Conservation (phyloP, 768 basidiomycete species). For the Boletus sensibilis region DNA sequence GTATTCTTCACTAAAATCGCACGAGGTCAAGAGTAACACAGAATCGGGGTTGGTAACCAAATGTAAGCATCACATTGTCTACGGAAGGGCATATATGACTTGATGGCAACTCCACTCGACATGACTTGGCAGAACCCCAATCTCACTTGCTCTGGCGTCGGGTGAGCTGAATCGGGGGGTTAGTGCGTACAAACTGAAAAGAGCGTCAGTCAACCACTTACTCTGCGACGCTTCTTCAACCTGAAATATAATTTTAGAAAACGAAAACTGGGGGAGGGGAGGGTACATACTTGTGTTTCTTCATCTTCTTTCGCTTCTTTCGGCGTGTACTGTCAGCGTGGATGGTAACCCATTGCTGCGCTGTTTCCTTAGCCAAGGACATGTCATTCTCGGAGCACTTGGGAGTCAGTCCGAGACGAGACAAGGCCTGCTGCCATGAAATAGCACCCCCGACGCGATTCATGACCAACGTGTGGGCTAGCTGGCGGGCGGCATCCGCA, state of each 20-base stretch:
- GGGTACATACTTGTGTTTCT: slow-evolving; percentile 85
- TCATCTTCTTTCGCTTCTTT: slow-evolving; percentile 92
- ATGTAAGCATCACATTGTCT: slow-evolving; percentile 7
- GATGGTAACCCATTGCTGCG: slow-evolving; percentile 62
- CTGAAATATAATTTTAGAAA: slow-evolving; percentile 38
- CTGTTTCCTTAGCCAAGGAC: slow-evolving; percentile 50
- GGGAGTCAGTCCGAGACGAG: slow-evolving; percentile 59
- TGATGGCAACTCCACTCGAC: not conserved
- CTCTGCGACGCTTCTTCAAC: slow-evolving; percentile 88
- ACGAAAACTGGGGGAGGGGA: slow-evolving; percentile 1
- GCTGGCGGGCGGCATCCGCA: slow-evolving; percentile 74
- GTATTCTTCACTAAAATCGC: not conserved
- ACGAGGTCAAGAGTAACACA: not conserved
- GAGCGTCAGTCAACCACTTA: slow-evolving; percentile 37
- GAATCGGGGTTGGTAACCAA: slow-evolving; percentile 2
- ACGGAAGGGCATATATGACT: not conserved
- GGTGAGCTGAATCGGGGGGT: slow-evolving; percentile 41
- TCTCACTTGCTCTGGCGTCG: slow-evolving; percentile 38
- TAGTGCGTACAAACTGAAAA: slow-evolving; percentile 10
- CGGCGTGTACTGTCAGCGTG: slow-evolving; percentile 80
- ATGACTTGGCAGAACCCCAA: not conserved
- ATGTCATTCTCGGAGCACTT: slow-evolving; percentile 49
- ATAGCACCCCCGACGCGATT: slow-evolving; percentile 58
- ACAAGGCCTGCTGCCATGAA: slow-evolving; percentile 69
- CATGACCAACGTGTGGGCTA: slow-evolving; percentile 73